Conservation (phyloP, 179 eudicot genomes). For the Camellia oleifera region DNA sequence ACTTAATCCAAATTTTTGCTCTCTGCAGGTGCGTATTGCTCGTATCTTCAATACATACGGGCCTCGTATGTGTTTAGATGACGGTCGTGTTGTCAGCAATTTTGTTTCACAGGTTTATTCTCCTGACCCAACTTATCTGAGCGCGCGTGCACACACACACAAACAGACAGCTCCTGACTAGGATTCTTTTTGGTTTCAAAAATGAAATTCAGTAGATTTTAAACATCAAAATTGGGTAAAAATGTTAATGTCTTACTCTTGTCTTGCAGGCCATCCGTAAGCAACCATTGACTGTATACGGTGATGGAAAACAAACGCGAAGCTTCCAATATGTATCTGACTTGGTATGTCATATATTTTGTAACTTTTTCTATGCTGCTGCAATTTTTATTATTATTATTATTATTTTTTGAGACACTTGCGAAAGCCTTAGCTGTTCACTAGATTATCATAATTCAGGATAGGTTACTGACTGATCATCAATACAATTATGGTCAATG, state of each 20-base stretch:
- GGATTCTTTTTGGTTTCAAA: background rate
- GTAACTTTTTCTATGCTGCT: background rate
- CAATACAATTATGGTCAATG: background rate
- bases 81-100: slow-evolving; percentile 83
- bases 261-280: slow-evolving; percentile 62
- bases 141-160: background rate
- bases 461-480: background rate
- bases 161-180: background rate
- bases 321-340: slow-evolving; percentile 81
- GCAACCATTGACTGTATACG: slow-evolving; percentile 76
- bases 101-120: slow-evolving; percentile 68
- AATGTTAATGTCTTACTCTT: slow-evolving; percentile 7
- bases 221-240: background rate
- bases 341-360: slow-evolving; percentile 42
- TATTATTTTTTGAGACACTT: background rate
- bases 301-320: slow-evolving; percentile 78
- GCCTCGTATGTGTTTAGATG: slow-evolving; percentile 79
- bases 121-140: background rate
- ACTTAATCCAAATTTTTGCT: background rate
- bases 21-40: slow-evolving; percentile 67
- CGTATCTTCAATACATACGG: slow-evolving; percentile 80
- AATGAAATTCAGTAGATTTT: background rate
- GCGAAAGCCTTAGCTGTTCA: background rate
- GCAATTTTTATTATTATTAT: background rate
- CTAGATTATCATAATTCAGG: background rate